Evolutionary conservation across 2,329 filamentous ascomycete species (phyloP), one percentile per base, ranked within the genome.

Genomic region (Fusarium dlaminii): DNA sequence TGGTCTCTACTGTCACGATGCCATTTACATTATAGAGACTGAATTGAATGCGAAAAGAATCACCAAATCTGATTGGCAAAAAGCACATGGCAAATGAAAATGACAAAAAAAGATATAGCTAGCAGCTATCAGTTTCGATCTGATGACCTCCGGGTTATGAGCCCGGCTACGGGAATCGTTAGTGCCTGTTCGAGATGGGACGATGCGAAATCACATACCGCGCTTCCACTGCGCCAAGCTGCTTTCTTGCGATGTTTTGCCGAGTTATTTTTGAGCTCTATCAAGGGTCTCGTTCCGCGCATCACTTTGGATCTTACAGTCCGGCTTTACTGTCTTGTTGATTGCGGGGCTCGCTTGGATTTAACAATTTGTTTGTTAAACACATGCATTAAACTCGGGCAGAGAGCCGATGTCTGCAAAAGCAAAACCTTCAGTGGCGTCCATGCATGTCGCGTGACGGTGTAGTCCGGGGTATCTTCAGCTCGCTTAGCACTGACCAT

Each of bases 61-160:
- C 12, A 32, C 29, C 10, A 3, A 18, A n/a, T 49, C 4, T n/a
- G 4, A n/a, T 30, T 5, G 6, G 17, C n/a, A 24, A 34, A 20
- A 42, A 8, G 10, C 13, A 24, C 5, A 9, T 1, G 8, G 18
- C 18, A 36, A 56, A 12, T 13, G 3, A 12, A 27, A 43, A 61
- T 29, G 17, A 6, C 9, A 49, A 48, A 67, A 43, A 69, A 10
- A n/a, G 7, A 42, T 0, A 14, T 63, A 45, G 39, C 57, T 69
- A 69, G 66, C 67, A 70, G 67, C 67, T 70, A 69, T 37, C 42
- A 49, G 67, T 70, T 70, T 70, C 67, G 67, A 70, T 70, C 67
- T 49, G 42, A 37, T 52, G 67, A 52, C 67, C 67, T 70, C 68
- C 68, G 66, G 67, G 67, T 70, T 70, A 70, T 70, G 67, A 70